phyloP scores from a whole-genome alignment of 2,329 filamentous ascomycete genomes.

The Alternaria arborescens region DNA sequence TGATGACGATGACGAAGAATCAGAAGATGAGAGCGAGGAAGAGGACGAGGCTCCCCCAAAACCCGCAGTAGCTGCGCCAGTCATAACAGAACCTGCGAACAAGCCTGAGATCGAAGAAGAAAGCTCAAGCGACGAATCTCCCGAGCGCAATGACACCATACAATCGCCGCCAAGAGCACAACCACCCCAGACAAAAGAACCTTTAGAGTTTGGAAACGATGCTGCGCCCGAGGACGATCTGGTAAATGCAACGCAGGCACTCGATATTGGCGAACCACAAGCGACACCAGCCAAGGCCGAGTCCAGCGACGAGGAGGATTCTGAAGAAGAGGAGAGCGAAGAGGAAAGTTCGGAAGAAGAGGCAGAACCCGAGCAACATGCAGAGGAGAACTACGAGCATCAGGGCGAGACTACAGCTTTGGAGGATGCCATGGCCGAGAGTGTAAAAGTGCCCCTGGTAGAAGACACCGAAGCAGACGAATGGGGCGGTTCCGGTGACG shows the following conservation, averaged over 20 bases:
- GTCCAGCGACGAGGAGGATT: slow-evolving; percentile 22
- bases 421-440: slow-evolving; percentile 57
- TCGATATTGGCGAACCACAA: slow-evolving; percentile 20
- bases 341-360: slow-evolving; percentile 26
- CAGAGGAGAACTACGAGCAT: slow-evolving; percentile 55
- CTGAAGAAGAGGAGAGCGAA: slow-evolving; percentile 47
- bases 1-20: slow-evolving; percentile 22
- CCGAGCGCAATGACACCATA: slow-evolving; percentile 41
- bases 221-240: slow-evolving; percentile 23
- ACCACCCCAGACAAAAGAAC: slow-evolving; percentile 13
- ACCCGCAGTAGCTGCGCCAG: slow-evolving; percentile 10
- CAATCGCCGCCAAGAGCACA: slow-evolving; percentile 40
- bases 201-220: slow-evolving; percentile 14
- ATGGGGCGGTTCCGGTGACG: slow-evolving; percentile 43
- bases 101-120: slow-evolving; percentile 14
- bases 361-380: slow-evolving; percentile 24
- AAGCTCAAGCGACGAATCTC: slow-evolving; percentile 8
- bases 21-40: slow-evolving; percentile 13
- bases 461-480: slow-evolving; percentile 52
- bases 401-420: slow-evolving; percentile 57
- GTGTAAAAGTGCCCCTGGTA: slow-evolving; percentile 53
- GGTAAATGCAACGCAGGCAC: slow-evolving; percentile 26
- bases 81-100: slow-evolving; percentile 9
- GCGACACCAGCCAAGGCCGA: slow-evolving; percentile 6
- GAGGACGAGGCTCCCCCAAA: slow-evolving; percentile 13